Evolutionary conservation across 2,329 filamentous ascomycete species (phyloP).

Genomic region (Penicillium sp.): DNA sequence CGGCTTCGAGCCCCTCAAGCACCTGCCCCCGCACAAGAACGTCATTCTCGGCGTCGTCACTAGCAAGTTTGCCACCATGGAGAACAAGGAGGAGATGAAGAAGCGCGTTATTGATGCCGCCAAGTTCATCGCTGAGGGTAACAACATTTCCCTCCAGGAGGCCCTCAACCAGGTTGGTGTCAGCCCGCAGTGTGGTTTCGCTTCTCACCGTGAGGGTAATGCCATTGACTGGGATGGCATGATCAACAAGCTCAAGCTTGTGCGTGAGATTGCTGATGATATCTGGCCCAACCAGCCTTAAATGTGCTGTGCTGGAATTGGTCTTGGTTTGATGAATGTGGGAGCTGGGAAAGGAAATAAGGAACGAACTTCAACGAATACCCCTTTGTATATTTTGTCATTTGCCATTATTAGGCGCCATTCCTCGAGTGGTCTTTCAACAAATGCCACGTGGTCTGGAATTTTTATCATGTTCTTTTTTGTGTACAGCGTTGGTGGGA

Average conservation of each 20-base stretch:
- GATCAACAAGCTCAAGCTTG: slow-evolving; percentile 73
- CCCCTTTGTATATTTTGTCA: slow-evolving; percentile 24
- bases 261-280: slow-evolving; percentile 73
- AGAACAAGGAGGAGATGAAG: slow-evolving; percentile 70
- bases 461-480: slow-evolving; percentile 8
- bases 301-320: slow-evolving; percentile 8
- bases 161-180: slow-evolving; percentile 71
- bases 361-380: slow-evolving; percentile 20
- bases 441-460: slow-evolving; percentile 18
- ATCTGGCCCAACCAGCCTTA: slow-evolving; percentile 68
- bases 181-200: slow-evolving; percentile 76
- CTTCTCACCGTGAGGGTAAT: slow-evolving; percentile 76
- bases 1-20: slow-evolving; percentile 69
- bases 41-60: slow-evolving; percentile 70
- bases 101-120: slow-evolving; percentile 65
- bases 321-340: background rate
- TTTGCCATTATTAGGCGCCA: slow-evolving; percentile 11
- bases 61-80: slow-evolving; percentile 66
- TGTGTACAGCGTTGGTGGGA: slow-evolving; percentile 17
- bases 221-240: slow-evolving; percentile 71
- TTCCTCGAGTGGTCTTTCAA: slow-evolving; percentile 18
- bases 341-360: slow-evolving; percentile 6
- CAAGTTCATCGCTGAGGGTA: slow-evolving; percentile 72
- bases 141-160: slow-evolving; percentile 67
- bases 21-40: slow-evolving; percentile 65